Evolutionary conservation across 2,329 filamentous ascomycete species (phyloP), one percentile per base, ranked within the genome.

Genomic region (Fragosphaeria purpurea): DNA sequence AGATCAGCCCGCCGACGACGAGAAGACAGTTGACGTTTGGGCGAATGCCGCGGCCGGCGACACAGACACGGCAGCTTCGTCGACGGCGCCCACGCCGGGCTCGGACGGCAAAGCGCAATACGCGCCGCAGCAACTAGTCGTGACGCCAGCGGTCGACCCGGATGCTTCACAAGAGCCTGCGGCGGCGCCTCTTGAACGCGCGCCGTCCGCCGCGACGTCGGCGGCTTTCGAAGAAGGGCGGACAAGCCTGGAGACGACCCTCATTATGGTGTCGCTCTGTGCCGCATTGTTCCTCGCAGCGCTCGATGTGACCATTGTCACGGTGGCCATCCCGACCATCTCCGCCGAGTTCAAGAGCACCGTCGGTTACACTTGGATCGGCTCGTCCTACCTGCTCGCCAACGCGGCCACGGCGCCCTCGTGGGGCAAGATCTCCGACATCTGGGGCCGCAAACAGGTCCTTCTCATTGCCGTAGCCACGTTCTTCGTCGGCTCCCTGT

Each of bases 321-420:
- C 80, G 1, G 80, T 81, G 0, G 77, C 80, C 1, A 70, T 83
- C 6, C 81, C 81, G 0, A 76, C 76, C 7, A 83, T 85, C 46
- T 69, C 75, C 3, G 62, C 64, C 3, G 70, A 83, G 33, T 74
- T 88, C 39, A 61, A 76, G 45, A 83, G 79, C 34, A 78, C 76
- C 12, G 70, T 78, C 1, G 83, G 83, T 6, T 90, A 88, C 65
- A 80, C 82, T 11, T 90, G 86, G 87, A 85, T 91, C 53, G 86
- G 85, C 1, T 81, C 77, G 33, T 79, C 85, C 0, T 90, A 85
- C 63, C 70, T 88, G 4, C 76, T 90, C 9, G 82, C 81, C 12
- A 80, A 80, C 59, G 81, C 84, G 0, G 81, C 84, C 0, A 74
- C 74, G 2, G 79, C 77, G 0, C 83, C 85, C 0, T 76, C 84